Percentiles rank a stretch among this genome's conserved stretches.
These are phyloP conservation scores for Pseudevernia furfuracea DNA, from an alignment of 495 filamentous ascomycete species.

Conservation along the genomic window DNA sequence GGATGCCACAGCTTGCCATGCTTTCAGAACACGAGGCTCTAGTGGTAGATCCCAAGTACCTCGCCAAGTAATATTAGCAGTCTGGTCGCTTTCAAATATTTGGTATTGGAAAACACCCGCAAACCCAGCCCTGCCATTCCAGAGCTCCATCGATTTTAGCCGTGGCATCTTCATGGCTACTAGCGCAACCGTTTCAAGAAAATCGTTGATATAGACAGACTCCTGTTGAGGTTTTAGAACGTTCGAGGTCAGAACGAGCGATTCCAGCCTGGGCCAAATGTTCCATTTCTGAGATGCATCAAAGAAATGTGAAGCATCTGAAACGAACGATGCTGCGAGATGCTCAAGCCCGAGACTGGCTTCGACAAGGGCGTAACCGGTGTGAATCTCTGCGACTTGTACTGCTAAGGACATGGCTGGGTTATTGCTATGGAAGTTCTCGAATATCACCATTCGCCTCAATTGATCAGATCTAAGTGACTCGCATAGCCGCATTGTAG, in stretches of 20 bases:
- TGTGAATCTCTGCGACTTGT: conserved; percentile 22
- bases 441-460: conserved; percentile 23
- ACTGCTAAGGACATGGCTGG: conserved; percentile 21
- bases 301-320: conserved; percentile 23
- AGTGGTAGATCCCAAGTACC: conserved; percentile 33
- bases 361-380: conserved; percentile 17
- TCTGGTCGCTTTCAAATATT: conserved; percentile 22
- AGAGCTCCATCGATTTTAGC: conserved; percentile 37
- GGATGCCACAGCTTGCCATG: conserved; percentile 35
- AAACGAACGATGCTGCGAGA: conserved; percentile 23
- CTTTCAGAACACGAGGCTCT: conserved; percentile 28
- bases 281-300: conserved; percentile 18
- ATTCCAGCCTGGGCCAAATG: conserved; percentile 17
- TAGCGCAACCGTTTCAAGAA: conserved; percentile 28
- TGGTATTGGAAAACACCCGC: conserved; percentile 35
- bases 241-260: conserved; percentile 32
- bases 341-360: conserved; percentile 20
- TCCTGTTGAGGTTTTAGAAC: conserved; percentile 23
- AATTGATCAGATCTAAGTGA: conserved; percentile 24
- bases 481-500: conserved; percentile 24
- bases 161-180: conserved; percentile 34
- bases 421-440: conserved; percentile 18
- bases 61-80: conserved; percentile 33
- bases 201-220: conserved; percentile 18
- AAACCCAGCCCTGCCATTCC: conserved; percentile 34